phyloP scores from a whole-genome alignment of 352 stramenopile genomes.

The Pythium vanterpoolii region DNA sequence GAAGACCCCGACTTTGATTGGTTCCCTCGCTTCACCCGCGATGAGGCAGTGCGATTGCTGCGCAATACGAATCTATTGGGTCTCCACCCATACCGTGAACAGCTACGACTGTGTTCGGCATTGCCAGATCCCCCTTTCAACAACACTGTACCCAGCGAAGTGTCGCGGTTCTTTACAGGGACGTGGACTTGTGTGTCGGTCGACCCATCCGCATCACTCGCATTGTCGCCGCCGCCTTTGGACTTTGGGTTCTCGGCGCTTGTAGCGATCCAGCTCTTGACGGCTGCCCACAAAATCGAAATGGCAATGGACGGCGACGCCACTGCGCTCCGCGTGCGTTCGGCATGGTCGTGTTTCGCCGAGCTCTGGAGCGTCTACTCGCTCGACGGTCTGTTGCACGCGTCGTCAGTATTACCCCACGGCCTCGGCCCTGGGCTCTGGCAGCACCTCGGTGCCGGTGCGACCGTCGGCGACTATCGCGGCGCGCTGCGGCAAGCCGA shows the following conservation, averaged over 20 bases:
- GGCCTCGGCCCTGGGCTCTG: slow-evolving; percentile 16
- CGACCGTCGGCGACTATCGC: slow-evolving; percentile 23
- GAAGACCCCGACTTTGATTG: slow-evolving; percentile 25
- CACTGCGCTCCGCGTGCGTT: slow-evolving; percentile 11
- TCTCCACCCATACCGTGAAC: slow-evolving; percentile 19
- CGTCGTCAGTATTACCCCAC: slow-evolving; percentile 11
- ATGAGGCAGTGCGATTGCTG: slow-evolving; percentile 10
- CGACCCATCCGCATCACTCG: slow-evolving; percentile 11
- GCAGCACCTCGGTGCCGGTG: slow-evolving; percentile 4
- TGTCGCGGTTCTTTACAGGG: slow-evolving; percentile 15
- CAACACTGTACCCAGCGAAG: slow-evolving; percentile 1
- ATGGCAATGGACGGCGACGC: slow-evolving; percentile 16
- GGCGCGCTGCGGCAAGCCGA: slow-evolving; percentile 15
- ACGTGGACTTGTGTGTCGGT: slow-evolving; percentile 20
- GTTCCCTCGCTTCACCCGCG: slow-evolving; percentile 5
- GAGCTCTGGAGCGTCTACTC: slow-evolving; percentile 21
- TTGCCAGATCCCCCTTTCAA: not conserved
- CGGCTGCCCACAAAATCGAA: slow-evolving; percentile 12
- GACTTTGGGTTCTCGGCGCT: slow-evolving; percentile 25
- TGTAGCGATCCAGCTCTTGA: slow-evolving; percentile 16
- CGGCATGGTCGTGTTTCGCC: slow-evolving; percentile 20
- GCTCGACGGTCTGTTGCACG: slow-evolving; percentile 20
- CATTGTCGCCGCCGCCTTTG: not conserved
- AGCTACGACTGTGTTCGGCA: slow-evolving; percentile 14
- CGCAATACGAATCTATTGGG: slow-evolving; percentile 27